Evolutionary conservation across 2,329 filamentous ascomycete species (phyloP).

Genomic region (Xenoacremonium recifei): DNA sequence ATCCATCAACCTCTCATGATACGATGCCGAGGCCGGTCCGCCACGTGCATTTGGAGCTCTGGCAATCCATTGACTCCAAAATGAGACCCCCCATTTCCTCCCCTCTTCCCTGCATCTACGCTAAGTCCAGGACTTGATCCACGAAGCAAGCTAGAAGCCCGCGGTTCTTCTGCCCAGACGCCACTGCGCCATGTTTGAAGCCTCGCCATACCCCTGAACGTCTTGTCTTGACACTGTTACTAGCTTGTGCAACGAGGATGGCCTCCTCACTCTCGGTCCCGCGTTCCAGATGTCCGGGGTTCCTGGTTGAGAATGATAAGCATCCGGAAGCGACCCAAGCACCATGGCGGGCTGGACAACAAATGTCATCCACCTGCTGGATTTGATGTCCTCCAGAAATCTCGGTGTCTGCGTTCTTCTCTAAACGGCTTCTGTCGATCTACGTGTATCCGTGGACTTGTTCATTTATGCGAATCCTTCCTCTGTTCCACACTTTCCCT

Average conservation of each 20-base stretch:
- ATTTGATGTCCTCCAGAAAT: background rate
- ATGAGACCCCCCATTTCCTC: background rate
- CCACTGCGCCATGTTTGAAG: background rate
- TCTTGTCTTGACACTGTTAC: background rate
- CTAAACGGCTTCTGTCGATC: background rate
- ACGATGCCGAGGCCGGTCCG: background rate
- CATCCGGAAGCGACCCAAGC: background rate
- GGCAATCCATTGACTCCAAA: background rate
- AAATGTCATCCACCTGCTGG: background rate
- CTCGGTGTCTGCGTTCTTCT: background rate
- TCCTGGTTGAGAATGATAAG: conserved; percentile 6
- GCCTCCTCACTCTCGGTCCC: conserved; percentile 1
- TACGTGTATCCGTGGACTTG: background rate
- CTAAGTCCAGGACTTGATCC: background rate
- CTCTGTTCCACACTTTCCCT: background rate
- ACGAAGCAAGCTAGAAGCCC: background rate
- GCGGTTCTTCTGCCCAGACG: background rate
- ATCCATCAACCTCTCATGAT: background rate
- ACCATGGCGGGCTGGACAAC: background rate
- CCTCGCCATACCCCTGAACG: background rate
- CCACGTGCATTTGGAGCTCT: background rate
- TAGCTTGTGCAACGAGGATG: conserved; percentile 1
- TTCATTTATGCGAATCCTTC: background rate
- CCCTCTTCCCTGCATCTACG: background rate
- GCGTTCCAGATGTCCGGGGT: conserved; percentile 1